phyloP scores from a whole-genome alignment of 768 basidiomycete species.

The Tulasnella sp. region DNA sequence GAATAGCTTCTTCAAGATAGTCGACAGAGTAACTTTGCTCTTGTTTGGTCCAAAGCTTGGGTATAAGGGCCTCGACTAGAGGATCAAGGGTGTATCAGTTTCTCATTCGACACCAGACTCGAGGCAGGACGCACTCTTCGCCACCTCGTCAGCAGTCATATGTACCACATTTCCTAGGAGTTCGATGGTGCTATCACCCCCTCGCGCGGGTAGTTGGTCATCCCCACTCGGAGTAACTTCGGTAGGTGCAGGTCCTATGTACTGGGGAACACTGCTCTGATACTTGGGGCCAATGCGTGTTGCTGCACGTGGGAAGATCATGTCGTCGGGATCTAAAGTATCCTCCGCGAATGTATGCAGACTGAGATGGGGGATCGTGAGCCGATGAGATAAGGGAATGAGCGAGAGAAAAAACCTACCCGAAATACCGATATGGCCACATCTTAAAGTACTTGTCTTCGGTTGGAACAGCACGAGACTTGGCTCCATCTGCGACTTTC shows the following conservation, averaged over 20 bases:
- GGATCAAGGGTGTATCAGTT: neutral
- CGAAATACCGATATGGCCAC: slow-evolving; percentile 97
- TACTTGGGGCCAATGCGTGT: slow-evolving; percentile 89
- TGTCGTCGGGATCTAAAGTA: slow-evolving; percentile 92
- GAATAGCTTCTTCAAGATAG: slow-evolving; percentile 77
- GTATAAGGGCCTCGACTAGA: slow-evolving; percentile 70
- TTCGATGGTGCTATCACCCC: slow-evolving; percentile 75
- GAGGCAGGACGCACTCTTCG: slow-evolving; percentile 46
- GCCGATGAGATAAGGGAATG: neutral
- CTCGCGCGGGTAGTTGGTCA: slow-evolving; percentile 56
- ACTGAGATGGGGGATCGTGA: slow-evolving; percentile 48
- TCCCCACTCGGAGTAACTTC: slow-evolving; percentile 32
- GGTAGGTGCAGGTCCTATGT: slow-evolving; percentile 40
- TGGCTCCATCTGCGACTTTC: slow-evolving; percentile 44
- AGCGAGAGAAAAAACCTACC: slow-evolving; percentile 58
- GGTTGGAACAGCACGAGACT: slow-evolving; percentile 68
- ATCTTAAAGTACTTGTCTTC: slow-evolving; percentile 83
- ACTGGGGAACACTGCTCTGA: slow-evolving; percentile 63
- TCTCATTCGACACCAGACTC: neutral
- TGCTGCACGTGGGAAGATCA: slow-evolving; percentile 92
- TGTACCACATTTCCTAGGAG: slow-evolving; percentile 66
- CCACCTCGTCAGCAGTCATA: slow-evolving; percentile 66
- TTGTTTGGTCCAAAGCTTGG: slow-evolving; percentile 50
- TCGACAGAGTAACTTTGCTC: slow-evolving; percentile 63
- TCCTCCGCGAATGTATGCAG: slow-evolving; percentile 91